Evolutionary conservation across 495 filamentous ascomycete species (phyloP).

Genomic region (Thermochaetoides thermophila): DNA sequence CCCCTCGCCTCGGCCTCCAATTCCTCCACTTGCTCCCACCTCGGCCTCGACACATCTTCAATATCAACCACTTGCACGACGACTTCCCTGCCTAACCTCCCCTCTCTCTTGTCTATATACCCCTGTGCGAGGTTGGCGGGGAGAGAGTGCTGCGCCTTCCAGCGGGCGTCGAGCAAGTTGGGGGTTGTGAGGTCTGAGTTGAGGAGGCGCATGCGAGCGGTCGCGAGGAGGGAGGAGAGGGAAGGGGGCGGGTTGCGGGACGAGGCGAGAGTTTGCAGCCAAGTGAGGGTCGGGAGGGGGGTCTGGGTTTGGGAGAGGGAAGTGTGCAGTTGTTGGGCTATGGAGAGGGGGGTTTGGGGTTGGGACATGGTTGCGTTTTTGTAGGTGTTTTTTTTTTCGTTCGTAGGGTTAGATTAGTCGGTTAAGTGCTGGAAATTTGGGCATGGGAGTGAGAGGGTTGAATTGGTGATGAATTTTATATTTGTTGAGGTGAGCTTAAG

Average conservation of each 20-base stretch:
- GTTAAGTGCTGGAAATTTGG: too few species aligned
- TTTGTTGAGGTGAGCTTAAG: too few species aligned
- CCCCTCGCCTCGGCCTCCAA: conserved; percentile 73
- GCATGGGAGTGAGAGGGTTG: background rate
- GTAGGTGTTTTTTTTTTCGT: background rate
- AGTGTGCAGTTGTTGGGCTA: conserved; percentile 19
- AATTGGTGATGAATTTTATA: background rate
- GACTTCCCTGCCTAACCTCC: conserved; percentile 41
- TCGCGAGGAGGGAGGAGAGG: conserved; percentile 56
- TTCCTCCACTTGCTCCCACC: conserved; percentile 75
- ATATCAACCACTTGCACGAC: conserved; percentile 73
- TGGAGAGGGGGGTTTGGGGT: background rate
- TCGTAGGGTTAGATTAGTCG: background rate
- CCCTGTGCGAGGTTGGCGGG: conserved; percentile 39
- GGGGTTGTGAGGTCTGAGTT: conserved; percentile 57
- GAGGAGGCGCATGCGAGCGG: conserved; percentile 68
- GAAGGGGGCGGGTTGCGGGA: conserved; percentile 39
- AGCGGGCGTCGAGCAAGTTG: conserved; percentile 28
- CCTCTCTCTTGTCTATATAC: conserved; percentile 27
- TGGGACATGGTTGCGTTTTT: too few species aligned
- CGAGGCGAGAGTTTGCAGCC: conserved; percentile 21
- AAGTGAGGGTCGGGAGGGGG: conserved; percentile 25
- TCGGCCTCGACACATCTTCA: conserved; percentile 60
- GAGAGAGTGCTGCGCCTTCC: conserved; percentile 34
- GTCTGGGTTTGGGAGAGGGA: conserved; percentile 20